Evolutionary conservation across 2,329 filamentous ascomycete species (phyloP).

Genomic region (Neurospora crassa): DNA sequence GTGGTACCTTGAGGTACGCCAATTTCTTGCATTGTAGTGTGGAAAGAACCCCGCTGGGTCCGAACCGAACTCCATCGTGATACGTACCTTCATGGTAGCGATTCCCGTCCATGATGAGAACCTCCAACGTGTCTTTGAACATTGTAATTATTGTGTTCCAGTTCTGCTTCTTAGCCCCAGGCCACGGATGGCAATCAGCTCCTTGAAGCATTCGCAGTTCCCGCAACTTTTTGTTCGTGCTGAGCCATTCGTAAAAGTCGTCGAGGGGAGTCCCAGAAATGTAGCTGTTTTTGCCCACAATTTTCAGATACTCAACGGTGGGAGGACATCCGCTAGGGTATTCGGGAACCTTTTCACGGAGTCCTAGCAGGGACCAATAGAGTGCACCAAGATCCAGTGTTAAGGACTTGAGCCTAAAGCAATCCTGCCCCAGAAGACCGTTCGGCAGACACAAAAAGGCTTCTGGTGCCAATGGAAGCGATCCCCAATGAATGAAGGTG

Average conservation of each 20-base stretch:
- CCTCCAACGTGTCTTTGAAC: background rate
- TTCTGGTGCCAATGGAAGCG: rapidly evolving
- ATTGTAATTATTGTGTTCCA: background rate
- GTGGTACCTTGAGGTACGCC: background rate
- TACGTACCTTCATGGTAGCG: rapidly evolving
- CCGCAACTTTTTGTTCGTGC: background rate
- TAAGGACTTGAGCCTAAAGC: background rate
- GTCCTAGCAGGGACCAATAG: rapidly evolving
- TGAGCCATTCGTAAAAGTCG: background rate
- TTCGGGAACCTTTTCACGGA: background rate
- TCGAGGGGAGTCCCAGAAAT: background rate
- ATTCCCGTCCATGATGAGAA: background rate
- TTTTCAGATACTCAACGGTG: background rate
- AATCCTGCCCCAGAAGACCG: background rate
- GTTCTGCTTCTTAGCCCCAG: background rate
- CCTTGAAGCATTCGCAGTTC: background rate
- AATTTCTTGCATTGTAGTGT: background rate
- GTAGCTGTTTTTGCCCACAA: background rate
- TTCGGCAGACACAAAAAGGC: background rate
- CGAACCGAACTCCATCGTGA: rapidly evolving
- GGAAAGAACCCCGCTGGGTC: background rate
- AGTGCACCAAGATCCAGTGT: background rate
- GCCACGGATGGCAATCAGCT: background rate
- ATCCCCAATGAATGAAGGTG: background rate
- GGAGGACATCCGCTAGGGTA: background rate